Evolutionary conservation across 2,329 filamentous ascomycete species (phyloP).

Genomic region (Tolypocladium tundrense): DNA sequence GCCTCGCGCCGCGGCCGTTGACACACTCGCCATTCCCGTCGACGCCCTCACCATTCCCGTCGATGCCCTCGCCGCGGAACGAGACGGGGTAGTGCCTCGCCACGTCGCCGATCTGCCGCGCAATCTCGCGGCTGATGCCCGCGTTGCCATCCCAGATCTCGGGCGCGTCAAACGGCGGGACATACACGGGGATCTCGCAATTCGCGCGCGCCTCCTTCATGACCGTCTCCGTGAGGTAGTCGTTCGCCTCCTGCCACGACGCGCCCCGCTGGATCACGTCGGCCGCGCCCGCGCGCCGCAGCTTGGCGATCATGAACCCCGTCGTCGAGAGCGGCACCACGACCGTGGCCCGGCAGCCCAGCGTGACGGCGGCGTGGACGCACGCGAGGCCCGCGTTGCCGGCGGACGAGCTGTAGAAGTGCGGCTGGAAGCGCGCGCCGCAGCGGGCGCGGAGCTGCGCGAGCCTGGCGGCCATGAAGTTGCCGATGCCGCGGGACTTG

Average conservation of each 20-base stretch:
- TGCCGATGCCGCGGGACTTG: slow-evolving; percentile 69
- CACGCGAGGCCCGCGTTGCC: slow-evolving; percentile 76
- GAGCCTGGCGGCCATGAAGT: slow-evolving; percentile 47
- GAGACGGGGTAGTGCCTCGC: slow-evolving; percentile 6
- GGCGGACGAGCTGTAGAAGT: slow-evolving; percentile 66
- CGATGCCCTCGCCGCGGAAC: slow-evolving; percentile 32
- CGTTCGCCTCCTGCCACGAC: slow-evolving; percentile 60
- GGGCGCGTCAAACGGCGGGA: slow-evolving; percentile 56
- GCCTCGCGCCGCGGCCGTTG: slow-evolving; percentile 52
- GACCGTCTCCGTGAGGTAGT: slow-evolving; percentile 49
- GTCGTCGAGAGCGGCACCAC: slow-evolving; percentile 59
- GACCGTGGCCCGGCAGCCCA: slow-evolving; percentile 57
- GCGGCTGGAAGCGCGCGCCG: slow-evolving; percentile 15
- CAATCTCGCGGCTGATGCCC: slow-evolving; percentile 40
- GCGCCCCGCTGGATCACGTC: slow-evolving; percentile 56
- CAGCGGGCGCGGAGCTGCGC: slow-evolving; percentile 15
- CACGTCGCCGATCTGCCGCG: slow-evolving; percentile 20
- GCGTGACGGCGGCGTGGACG: slow-evolving; percentile 55
- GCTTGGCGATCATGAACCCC: slow-evolving; percentile 56
- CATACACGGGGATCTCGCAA: slow-evolving; percentile 41
- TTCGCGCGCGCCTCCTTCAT: slow-evolving; percentile 13
- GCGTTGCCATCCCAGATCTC: slow-evolving; percentile 57
- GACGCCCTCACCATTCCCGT: too few species aligned
- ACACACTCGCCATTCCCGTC: too few species aligned
- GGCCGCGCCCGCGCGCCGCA: slow-evolving; percentile 49